Base-by-base conservation (phyloP, 306 rosid species). In the Citrullus mucosospermus region DNA sequence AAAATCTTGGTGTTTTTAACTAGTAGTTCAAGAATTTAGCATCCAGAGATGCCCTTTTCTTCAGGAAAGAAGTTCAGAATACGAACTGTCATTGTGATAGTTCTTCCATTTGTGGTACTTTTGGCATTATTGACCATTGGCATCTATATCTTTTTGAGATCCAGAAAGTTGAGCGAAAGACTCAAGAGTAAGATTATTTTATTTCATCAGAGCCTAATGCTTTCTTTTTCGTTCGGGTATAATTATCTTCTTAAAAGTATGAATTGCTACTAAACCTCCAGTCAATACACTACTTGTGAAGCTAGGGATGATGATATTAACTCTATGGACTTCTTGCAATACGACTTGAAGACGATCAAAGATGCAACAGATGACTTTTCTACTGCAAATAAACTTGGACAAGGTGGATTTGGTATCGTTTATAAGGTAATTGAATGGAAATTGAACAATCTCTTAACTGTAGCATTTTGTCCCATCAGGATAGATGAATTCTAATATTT, bases 341-440 rank as follows among this genome's bases (percentile, higher is more conserved):
- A 16, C 14, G 82, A 80, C 39, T 80, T 80, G 8, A 16, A 50
- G 28, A 59, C 16, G 4, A 73, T 80, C 9, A 80, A 4, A 17
- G 51, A 28, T 5, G 82, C 82, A 59, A 71, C 82, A 0, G 25
- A 80, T 72, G 14, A 71, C 53, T 80, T 80, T n/a, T 57, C 78
- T 2, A 68, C 38, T 28, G 53, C 32, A 60, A 59, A 72, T 58
- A 72, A 80, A 39, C 82, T 80, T 72, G 78, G 82, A 48, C 63
- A 71, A 57, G 82, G 78, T 10, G 82, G 72, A 14, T 80, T 80
- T 80, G 82, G 78, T 5, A n/a, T 25, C 1, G 82, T 80, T 58
- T 72, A 80, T 38, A 80, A 44, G 78, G 82, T 71, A 57, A 75
- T 10, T 5, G 65, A 71, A 22, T 3, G 6, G 50, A 20, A 70